phyloP scores from a whole-genome alignment of 305 asterid species.

The Fraxinus ornus region DNA sequence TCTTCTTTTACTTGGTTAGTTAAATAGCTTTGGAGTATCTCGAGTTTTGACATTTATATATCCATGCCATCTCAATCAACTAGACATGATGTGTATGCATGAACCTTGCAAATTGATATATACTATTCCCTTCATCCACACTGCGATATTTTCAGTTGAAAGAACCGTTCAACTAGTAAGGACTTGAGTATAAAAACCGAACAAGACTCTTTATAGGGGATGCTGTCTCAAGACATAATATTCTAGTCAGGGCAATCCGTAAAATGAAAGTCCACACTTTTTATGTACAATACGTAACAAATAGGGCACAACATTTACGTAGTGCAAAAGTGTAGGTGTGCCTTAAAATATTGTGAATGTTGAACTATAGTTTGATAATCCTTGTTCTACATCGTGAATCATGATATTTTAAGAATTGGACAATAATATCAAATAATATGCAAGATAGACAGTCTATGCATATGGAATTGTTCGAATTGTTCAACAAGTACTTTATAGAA shows the following conservation, averaged over 20 bases:
- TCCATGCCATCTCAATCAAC: background rate
- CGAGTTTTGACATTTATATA: background rate
- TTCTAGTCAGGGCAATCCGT: background rate
- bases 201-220: background rate
- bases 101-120: background rate
- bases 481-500: background rate
- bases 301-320: background rate
- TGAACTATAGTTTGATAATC: background rate
- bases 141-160: background rate
- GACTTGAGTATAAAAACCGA: background rate
- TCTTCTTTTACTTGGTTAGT: background rate
- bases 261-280: background rate
- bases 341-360: background rate
- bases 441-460: background rate
- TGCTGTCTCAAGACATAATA: background rate
- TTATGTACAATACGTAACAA: background rate
- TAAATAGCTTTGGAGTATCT: background rate
- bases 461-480: background rate
- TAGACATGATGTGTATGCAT: background rate
- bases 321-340: background rate
- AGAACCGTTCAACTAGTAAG: background rate
- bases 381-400: background rate
- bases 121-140: background rate
- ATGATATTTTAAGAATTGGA: background rate
- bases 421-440: background rate